Conservation (phyloP, 1,284 basidiomycete species). For the Naganishia liquefaciens region DNA sequence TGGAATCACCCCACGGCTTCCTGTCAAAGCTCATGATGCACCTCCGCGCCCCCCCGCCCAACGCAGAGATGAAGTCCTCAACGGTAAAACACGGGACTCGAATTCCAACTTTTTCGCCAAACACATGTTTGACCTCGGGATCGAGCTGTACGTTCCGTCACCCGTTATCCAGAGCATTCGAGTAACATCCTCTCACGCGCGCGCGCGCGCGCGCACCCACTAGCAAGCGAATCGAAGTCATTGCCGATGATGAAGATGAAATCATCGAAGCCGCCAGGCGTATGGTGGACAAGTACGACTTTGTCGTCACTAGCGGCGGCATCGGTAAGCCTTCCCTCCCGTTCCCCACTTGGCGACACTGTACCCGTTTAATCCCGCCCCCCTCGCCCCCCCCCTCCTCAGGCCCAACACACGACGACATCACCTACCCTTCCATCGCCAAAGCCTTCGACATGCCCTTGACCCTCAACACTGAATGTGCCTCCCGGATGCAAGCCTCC, state of each 20-base stretch:
- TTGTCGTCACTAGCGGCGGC: conserved; percentile 77
- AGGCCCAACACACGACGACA: conserved; percentile 61
- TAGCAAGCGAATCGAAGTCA: conserved; percentile 85
- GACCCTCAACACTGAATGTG: conserved; percentile 75
- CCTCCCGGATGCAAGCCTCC: conserved; percentile 70
- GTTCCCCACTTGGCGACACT: neutral
- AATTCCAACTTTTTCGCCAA: conserved; percentile 77
- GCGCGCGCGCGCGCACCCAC: neutral
- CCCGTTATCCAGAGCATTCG: neutral
- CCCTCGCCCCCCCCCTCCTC: neutral
- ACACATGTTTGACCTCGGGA: conserved; percentile 82
- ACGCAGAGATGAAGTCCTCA: conserved; percentile 55
- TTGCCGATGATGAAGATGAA: conserved; percentile 83
- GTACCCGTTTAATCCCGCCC: too few species aligned
- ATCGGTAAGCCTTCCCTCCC: conserved; percentile 59
- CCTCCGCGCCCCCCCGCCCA: neutral
- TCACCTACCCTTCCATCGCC: conserved; percentile 83
- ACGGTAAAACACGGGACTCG: conserved; percentile 61
- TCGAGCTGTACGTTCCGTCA: conserved; percentile 53
- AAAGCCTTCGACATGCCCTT: conserved; percentile 78
- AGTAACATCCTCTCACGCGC: neutral
- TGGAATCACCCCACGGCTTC: neutral
- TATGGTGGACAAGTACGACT: conserved; percentile 79
- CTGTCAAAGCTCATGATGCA: neutral
- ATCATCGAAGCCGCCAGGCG: conserved; percentile 83